phyloP scores from a whole-genome alignment of 768 basidiomycete species.

The Leccinum broughii region DNA sequence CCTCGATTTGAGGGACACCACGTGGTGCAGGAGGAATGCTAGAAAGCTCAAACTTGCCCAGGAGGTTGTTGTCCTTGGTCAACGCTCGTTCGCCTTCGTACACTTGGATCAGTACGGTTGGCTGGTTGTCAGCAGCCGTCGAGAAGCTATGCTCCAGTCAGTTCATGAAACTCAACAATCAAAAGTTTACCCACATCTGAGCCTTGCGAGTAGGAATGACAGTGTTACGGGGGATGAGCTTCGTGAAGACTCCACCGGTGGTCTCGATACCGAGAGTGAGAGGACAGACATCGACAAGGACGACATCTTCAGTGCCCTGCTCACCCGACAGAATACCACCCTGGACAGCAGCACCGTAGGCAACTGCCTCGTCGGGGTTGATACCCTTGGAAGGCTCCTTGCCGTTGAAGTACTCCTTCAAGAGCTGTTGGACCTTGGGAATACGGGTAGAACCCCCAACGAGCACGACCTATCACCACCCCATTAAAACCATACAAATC shows the following conservation, averaged over 20 bases:
- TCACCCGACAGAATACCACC: constrained; percentile 97
- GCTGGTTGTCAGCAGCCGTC: constrained; percentile 88
- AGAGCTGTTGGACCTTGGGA: constrained; percentile 97
- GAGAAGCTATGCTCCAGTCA: constrained; percentile 50
- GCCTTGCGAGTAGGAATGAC: constrained; percentile 97
- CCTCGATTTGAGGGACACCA: not conserved
- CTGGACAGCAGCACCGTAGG: constrained; percentile 98
- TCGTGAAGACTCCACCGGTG: constrained; percentile 97
- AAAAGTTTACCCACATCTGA: constrained; percentile 62
- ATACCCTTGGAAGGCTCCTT: constrained; percentile 98
- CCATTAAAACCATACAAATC: not conserved
- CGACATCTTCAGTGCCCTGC: constrained; percentile 84
- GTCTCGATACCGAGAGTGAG: constrained; percentile 99
- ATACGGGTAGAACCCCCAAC: constrained; percentile 99
- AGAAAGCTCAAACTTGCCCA: constrained; percentile 95
- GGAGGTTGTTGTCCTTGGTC: constrained; percentile 98
- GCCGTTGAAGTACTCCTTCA: constrained; percentile 95
- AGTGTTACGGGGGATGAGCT: constrained; percentile 96
- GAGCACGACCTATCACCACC: constrained; percentile 62
- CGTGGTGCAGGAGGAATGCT: constrained; percentile 94
- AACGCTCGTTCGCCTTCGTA: constrained; percentile 96
- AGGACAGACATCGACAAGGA: constrained; percentile 96
- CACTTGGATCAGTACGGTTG: constrained; percentile 95
- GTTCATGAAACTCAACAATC: not conserved
- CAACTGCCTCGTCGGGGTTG: constrained; percentile 99